Base-by-base conservation (phyloP, 352 stramenopile genomes). In the Phytophthora ohioensis region DNA sequence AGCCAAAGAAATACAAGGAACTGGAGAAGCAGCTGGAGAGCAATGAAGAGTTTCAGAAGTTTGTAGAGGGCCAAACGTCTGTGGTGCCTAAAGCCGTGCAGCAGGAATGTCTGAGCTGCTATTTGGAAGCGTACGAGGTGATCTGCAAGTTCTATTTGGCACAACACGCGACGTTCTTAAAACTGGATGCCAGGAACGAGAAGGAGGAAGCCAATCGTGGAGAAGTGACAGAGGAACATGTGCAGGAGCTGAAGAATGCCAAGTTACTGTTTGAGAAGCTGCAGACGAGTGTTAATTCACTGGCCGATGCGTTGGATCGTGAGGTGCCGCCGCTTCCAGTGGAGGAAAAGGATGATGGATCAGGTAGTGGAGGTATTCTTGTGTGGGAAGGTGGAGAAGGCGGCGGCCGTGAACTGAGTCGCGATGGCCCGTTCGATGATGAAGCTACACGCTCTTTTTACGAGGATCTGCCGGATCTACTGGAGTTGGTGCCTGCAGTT, bases 391-490 rank as follows among this genome's bases (percentile, higher is more conserved):
- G 80, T 3, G 79, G 76, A 45, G 86, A 93, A 47, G 86, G 94
- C 84, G 82, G 77, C 59, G 64, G 75, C 0, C 68, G 80, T 76
- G 62, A 94, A 78, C 53, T 97, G 81, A 73, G 84, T 62, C 73
- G 81, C 82, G 73, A 97, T 76, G 83, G 83, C n/a, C 92, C 96
- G 2, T 99, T 98, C 64, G 97, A 98, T 66, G 96, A 99, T 65
- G 95, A 98, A 74, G 96, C 98, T 56, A 98, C 93, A 38, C 89
- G 95, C 3, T 89, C 86, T 5, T 99, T 99, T 83, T 99, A 99
- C 71, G 94, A 98, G 76, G 97, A 99, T 75, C 73, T 99, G 57
- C 97, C 97, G 11, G 94, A 99, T 73, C 79, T 99, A 34, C 80
- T 99, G 8, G 93, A 97, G 45, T 91, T 97, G 4, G 93, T 99